Evolutionary conservation across 768 basidiomycete species (phyloP).

Genomic region (Amanita phalloides): DNA sequence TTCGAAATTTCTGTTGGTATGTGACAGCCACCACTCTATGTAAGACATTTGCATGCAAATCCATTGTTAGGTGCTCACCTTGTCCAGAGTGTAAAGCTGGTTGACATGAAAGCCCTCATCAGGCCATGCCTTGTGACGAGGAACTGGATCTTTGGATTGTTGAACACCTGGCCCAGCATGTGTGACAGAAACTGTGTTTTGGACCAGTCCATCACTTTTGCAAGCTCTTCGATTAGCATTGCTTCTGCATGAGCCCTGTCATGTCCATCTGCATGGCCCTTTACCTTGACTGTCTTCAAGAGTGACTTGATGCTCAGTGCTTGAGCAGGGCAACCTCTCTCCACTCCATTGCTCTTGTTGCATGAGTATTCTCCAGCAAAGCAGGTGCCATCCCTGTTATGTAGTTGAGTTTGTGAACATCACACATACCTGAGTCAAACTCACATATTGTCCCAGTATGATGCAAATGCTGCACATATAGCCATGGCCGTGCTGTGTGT

Average conservation of each 20-base stretch:
- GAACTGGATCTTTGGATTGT: neutral
- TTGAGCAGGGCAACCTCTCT: neutral
- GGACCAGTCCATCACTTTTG: constrained; percentile 17
- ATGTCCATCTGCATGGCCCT: neutral
- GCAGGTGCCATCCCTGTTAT: neutral
- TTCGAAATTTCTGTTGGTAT: neutral
- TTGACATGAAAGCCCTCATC: constrained; percentile 17
- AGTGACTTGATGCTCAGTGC: neutral
- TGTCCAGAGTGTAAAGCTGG: constrained; percentile 1
- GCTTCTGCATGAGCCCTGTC: constrained; percentile 19
- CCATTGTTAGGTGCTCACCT: neutral
- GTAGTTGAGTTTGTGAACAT: neutral
- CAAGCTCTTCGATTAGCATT: constrained; percentile 20
- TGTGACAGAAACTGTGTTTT: constrained; percentile 6
- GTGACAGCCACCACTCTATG: too few relatives aligned
- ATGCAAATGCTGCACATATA: constrained; percentile 17
- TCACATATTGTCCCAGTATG: constrained; percentile 19
- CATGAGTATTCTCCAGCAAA: neutral
- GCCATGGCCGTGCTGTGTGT: constrained; percentile 12
- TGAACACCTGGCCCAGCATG: neutral
- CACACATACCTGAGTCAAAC: constrained; percentile 6
- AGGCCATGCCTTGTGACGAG: constrained; percentile 16
- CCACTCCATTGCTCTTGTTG: neutral
- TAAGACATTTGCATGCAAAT: neutral
- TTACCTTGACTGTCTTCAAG: neutral